Base-by-base conservation (phyloP, 2,329 filamentous ascomycete species). In the Clarireedia homoeocarpa region DNA sequence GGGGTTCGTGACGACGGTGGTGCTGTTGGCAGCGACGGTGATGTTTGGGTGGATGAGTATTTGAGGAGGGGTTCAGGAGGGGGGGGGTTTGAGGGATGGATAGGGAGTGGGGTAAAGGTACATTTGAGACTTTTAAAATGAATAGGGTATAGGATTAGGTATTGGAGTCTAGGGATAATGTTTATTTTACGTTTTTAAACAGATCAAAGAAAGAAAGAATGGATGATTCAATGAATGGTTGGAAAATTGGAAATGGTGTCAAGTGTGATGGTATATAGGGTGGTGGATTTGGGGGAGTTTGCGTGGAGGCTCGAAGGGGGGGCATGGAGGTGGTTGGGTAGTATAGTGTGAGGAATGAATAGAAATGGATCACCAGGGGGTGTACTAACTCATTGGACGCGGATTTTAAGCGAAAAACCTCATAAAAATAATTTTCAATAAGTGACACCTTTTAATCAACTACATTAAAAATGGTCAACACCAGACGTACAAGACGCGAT, bases 1-100 rank as follows among this genome's bases (percentile, higher is more conserved):
- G 9, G 70, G 71, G 0, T 71, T 76, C 38, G 15, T 75, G 42
- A 77, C 75, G 17, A 69, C 72, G 1, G 12, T 73, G 17, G 17
- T 67, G 20, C 48, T 70, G 2, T 51, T 67, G 0, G 57, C 62
- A n/a, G 61, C 66, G 6, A 64, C 61, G 4, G 66, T 63, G 7
- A 67, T 69, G 58, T 72, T 71, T 63, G 64, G 62, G 2, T 71
- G 69, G 66, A 72, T 73, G 69, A 68, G 64, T 40, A 34, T 65
- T 34, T 68, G 53, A 56, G 14, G n/a, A 10, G 20, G 20, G 20
- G 20, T 20, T 17, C 0, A 2, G 2, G 20, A 2, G 20, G 20
- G 20, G 20, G 20, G 20, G 20, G 20, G 20, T 2, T 20, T 20
- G 20, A 20, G 20, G 20, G 20, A 20, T 20, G 20, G 20, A 20